These are phyloP conservation scores for Trichoderma asperelloides DNA, from an alignment of 495 filamentous ascomycete genomes.

Conservation along the genomic window DNA sequence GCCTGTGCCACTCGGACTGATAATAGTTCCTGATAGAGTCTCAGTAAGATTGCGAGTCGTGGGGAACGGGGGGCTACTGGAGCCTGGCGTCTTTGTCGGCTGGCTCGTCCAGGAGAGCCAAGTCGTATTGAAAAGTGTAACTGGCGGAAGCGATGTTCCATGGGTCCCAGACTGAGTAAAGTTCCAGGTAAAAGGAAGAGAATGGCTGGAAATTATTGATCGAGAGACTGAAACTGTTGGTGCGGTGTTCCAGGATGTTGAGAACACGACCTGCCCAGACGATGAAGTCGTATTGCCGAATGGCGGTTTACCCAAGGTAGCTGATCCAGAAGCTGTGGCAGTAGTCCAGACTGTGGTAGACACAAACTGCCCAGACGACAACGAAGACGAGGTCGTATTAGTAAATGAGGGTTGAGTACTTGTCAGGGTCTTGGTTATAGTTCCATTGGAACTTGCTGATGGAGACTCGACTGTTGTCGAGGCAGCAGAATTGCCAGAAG, in stretches of 20 bases:
- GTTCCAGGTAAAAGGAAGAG: background rate
- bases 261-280: background rate
- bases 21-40: background rate
- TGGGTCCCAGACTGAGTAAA: background rate
- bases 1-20: background rate
- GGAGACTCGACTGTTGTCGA: background rate
- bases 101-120: background rate
- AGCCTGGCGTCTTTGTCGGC: background rate
- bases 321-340: too few relatives aligned
- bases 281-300: background rate
- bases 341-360: background rate
- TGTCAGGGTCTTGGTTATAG: background rate
- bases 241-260: background rate
- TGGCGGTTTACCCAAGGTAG: background rate
- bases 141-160: background rate
- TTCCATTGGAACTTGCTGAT: background rate
- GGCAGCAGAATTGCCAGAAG: background rate
- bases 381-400: background rate
- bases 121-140: background rate
- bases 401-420: background rate
- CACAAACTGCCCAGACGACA: background rate
- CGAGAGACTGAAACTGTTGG: background rate
- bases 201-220: background rate
- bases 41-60: background rate
- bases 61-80: background rate